Conservation (phyloP, 176 grass and related monocot genomes). For the Oryza officinalis region DNA sequence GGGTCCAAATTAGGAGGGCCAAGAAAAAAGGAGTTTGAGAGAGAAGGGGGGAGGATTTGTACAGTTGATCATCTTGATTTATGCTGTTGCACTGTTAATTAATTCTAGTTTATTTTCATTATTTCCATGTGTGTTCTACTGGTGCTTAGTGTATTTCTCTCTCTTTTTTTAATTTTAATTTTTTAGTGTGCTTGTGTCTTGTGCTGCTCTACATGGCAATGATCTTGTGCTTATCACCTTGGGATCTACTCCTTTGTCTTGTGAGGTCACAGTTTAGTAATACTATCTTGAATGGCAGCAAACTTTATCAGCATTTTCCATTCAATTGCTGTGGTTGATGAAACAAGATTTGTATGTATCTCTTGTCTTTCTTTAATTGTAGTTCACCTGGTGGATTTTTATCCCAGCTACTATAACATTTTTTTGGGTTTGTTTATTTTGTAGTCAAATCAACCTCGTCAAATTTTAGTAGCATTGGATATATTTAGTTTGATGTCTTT, state of each 20-base stretch:
- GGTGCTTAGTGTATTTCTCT: background rate
- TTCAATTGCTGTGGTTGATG: background rate
- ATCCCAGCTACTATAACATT: background rate
- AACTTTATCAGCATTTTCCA: background rate
- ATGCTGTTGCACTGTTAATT: constrained; percentile 38
- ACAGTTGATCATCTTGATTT: constrained; percentile 61
- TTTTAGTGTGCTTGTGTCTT: background rate
- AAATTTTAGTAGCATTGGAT: too few relatives aligned
- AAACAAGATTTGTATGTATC: background rate
- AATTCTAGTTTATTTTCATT: constrained; percentile 15
- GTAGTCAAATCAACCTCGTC: too few relatives aligned
- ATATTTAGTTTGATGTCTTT: too few relatives aligned
- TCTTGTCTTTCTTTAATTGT: background rate
- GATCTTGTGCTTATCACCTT: constrained; percentile 1
- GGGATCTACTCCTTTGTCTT: background rate
- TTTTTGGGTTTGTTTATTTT: too few relatives aligned
- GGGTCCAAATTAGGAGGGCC: constrained; percentile 49
- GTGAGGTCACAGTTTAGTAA: background rate
- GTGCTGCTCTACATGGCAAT: background rate
- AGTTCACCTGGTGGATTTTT: background rate
- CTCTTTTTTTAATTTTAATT: background rate
- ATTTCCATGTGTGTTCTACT: background rate
- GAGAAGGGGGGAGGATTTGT: constrained; percentile 32
- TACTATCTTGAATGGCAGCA: background rate
- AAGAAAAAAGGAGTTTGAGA: constrained; percentile 17